Base-by-base conservation (phyloP, 768 basidiomycete species). In the Zangia roseola region DNA sequence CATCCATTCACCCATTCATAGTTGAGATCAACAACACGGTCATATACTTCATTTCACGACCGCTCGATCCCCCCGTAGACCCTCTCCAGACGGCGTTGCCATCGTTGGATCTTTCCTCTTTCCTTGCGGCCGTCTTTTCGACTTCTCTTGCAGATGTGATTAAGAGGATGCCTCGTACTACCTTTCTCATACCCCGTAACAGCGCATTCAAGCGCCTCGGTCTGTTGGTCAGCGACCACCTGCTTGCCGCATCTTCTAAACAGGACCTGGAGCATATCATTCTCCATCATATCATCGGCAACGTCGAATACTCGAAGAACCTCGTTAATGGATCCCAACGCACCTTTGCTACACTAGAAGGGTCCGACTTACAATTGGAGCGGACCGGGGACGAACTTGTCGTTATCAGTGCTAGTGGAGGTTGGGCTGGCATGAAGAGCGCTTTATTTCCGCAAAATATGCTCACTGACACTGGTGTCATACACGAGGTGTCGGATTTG, bases 61-160 rank as follows among this genome's bases (percentile, higher is more conserved):
- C 94, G 1, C 75, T 98, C 40, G 74, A 82, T 3, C 93, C 92
- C 14, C 97, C 97, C 0, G 74, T 77, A 2, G 88, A 94, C 63
- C 79, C 86, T 13, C 73, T 98, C 35, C 81, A 87, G 63, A 86
- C 89, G 6, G 86, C 91, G 13, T 73, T 94, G 14, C 88, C 92
- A 3, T 73, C 79, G 46, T 77, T 97, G n/a, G 84, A 92, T 34
- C 77, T 93, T 16, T 97, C 95, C 3, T 82, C 86, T 17, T 99
- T 94, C 71, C 80, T 98, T 40, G 93, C 94, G 0, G 85, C 92
- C 7, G 74, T 93, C 23, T 94, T 92, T 65, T 91, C 95, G 2
- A 87, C 92, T 10, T 81, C 81, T 10, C 79, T 97, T 40, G 89
- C 91, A 9, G 83, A 89, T 26, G 74, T 70, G 19, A 70, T 92